Conservation (phyloP, 1,284 basidiomycete genomes). For the Trichosporon sp. region DNA sequence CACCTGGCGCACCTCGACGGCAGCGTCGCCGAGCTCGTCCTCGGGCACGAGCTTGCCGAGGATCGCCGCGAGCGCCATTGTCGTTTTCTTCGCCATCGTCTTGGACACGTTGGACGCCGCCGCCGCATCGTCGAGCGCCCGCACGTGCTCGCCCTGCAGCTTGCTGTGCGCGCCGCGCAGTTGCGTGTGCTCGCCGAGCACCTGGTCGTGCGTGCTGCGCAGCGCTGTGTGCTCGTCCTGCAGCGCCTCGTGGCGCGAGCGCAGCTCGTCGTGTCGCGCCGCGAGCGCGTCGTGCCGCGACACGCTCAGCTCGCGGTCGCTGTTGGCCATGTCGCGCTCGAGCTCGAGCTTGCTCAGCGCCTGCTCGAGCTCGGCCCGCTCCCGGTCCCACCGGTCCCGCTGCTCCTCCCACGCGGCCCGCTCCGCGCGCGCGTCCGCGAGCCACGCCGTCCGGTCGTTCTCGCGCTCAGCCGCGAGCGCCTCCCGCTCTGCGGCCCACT, state of each 20-base stretch:
- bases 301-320: neutral
- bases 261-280: neutral
- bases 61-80: conserved; percentile 31
- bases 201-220: neutral
- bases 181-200: neutral
- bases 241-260: neutral
- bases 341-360: neutral
- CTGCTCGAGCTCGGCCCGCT: conserved; percentile 4
- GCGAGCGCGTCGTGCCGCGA: neutral
- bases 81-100: conserved; percentile 2
- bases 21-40: neutral
- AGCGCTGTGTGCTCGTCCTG: neutral
- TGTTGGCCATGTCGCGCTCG: neutral
- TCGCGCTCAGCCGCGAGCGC: neutral
- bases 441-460: neutral
- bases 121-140: conserved; percentile 30
- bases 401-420: neutral
- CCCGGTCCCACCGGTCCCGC: conserved; percentile 5
- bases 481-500: conserved; percentile 4
- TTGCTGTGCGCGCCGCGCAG: neutral
- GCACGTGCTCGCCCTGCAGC: neutral
- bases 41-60: conserved; percentile 48
- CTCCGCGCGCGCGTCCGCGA: neutral
- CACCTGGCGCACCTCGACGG: neutral
- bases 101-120: neutral